Conservation (phyloP, 305 asterid species). For the Fraxinus albicans region DNA sequence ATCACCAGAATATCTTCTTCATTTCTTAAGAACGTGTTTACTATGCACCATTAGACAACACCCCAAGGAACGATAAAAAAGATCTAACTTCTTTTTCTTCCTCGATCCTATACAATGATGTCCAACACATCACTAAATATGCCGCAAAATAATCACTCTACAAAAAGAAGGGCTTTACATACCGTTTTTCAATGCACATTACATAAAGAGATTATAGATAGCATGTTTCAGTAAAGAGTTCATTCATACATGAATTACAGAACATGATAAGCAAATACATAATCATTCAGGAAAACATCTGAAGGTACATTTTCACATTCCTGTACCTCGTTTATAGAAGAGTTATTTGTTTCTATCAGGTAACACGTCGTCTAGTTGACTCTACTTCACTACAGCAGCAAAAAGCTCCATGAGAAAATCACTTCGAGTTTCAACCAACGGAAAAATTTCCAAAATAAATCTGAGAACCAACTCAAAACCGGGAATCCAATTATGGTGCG, state of each 20-base stretch:
- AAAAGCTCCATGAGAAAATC: not conserved
- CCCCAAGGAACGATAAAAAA: not conserved
- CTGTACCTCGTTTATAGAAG: not conserved
- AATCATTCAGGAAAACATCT: not conserved
- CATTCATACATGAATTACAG: not conserved
- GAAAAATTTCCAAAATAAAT: not conserved
- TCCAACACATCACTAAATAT: not conserved
- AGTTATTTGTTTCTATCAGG: not conserved
- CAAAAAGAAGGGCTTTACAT: not conserved
- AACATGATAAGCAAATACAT: not conserved
- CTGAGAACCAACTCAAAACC: not conserved
- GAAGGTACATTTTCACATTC: not conserved
- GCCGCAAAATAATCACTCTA: not conserved
- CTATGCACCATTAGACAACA: not conserved
- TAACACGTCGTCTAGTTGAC: not conserved
- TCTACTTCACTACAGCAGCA: not conserved
- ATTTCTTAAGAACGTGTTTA: not conserved
- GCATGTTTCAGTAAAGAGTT: not conserved
- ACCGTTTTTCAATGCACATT: not conserved
- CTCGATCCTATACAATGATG: not conserved
- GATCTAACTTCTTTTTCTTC: not conserved
- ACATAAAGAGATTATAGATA: not conserved
- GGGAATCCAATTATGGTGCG: constrained; percentile 30
- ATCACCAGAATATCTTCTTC: not conserved
- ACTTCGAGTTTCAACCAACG: not conserved